phyloP scores from a whole-genome alignment of 352 stramenopile genomes.

The Saprolegnia diclina region DNA sequence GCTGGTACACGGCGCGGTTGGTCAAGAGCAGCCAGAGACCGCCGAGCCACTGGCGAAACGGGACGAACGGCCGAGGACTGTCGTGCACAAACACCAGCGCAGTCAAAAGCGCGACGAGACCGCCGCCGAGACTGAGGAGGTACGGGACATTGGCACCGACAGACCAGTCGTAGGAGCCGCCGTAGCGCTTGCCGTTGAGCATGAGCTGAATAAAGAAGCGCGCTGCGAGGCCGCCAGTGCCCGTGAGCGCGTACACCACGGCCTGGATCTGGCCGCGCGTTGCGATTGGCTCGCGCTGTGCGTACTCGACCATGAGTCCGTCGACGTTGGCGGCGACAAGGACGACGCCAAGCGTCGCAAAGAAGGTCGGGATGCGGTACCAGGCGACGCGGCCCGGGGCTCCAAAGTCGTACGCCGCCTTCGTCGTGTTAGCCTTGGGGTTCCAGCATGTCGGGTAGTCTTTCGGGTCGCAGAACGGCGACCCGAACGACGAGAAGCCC shows the following conservation, averaged over 20 bases:
- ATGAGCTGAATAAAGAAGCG: conserved; percentile 29
- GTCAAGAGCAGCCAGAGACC: conserved; percentile 50
- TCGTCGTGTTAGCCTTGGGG: neutral
- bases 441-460: conserved; percentile 10
- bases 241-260: conserved; percentile 31
- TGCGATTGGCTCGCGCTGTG: conserved; percentile 33
- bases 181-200: conserved; percentile 46
- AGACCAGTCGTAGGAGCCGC: conserved; percentile 39
- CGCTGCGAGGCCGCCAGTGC: neutral
- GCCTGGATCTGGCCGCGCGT: conserved; percentile 39
- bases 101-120: conserved; percentile 32
- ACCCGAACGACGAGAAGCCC: conserved; percentile 1
- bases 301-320: conserved; percentile 40
- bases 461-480: conserved; percentile 12
- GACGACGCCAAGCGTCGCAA: conserved; percentile 10
- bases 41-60: conserved; percentile 38
- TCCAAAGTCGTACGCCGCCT: neutral
- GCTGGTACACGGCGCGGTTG: conserved; percentile 55
- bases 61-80: conserved; percentile 23
- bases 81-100: conserved; percentile 41
- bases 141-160: conserved; percentile 24
- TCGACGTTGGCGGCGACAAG: conserved; percentile 27
- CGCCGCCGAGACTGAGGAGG: conserved; percentile 33
- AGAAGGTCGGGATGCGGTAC: conserved; percentile 4
- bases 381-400: neutral